Conservation (phyloP, 2,329 filamentous ascomycete genomes). For the Coleophoma cylindrospora region DNA sequence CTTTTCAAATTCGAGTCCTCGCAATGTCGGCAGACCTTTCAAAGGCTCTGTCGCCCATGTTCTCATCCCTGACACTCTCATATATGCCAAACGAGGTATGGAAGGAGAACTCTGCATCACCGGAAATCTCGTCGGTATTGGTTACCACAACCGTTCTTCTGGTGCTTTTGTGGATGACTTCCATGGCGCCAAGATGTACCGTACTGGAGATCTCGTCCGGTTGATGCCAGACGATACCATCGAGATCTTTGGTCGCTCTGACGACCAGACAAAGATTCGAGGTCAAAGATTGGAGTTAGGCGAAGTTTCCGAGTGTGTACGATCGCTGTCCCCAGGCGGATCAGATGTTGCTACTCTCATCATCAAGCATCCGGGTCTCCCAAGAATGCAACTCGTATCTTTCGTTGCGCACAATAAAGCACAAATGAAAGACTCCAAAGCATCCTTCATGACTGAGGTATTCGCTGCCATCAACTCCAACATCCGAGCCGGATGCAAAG, state of each 20-base stretch:
- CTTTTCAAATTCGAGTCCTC: not conserved
- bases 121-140: slow-evolving; percentile 52
- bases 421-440: not conserved
- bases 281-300: slow-evolving; percentile 11
- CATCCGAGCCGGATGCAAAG: slow-evolving; percentile 20
- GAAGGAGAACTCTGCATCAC: slow-evolving; percentile 25
- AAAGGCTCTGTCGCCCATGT: slow-evolving; percentile 29
- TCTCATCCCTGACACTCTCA: slow-evolving; percentile 16
- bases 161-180: slow-evolving; percentile 43
- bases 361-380: slow-evolving; percentile 22
- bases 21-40: slow-evolving; percentile 2
- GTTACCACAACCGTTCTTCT: slow-evolving; percentile 54
- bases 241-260: slow-evolving; percentile 52
- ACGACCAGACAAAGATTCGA: slow-evolving; percentile 53
- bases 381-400: slow-evolving; percentile 23
- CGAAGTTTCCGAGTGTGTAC: slow-evolving; percentile 21
- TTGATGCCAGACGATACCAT: slow-evolving; percentile 46
- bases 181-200: slow-evolving; percentile 13
- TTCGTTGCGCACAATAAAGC: slow-evolving; percentile 17
- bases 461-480: slow-evolving; percentile 7
- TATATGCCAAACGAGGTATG: slow-evolving; percentile 20
- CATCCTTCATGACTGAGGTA: not conserved
- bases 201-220: slow-evolving; percentile 50
- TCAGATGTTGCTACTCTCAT: slow-evolving; percentile 25
- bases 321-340: slow-evolving; percentile 13